Evolutionary conservation across 306 rosid species (phyloP).

Genomic region (Coriaria nepalensis): DNA sequence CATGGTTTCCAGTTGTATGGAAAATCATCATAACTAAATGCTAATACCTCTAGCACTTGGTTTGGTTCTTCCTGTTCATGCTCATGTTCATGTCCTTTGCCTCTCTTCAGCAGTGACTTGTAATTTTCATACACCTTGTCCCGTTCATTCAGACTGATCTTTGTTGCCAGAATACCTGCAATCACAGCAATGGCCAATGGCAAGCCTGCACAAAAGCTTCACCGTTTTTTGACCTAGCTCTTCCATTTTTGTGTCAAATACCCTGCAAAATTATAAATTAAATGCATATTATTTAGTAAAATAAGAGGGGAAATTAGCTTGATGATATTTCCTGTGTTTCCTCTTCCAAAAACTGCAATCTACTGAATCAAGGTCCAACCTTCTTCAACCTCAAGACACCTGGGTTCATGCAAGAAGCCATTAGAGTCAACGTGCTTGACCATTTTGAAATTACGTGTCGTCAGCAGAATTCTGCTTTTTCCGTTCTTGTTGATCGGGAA

Average conservation of each 20-base stretch:
- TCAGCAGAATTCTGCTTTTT: slow-evolving; percentile 28
- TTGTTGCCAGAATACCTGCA: slow-evolving; percentile 2
- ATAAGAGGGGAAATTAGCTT: not conserved
- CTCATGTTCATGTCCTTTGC: not conserved
- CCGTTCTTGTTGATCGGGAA: slow-evolving; percentile 16
- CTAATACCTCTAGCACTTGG: not conserved
- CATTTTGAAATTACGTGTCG: slow-evolving; percentile 26
- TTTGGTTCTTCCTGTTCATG: not conserved
- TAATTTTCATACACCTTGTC: not conserved
- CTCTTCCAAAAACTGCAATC: slow-evolving; percentile 20
- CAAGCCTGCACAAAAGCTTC: slow-evolving; percentile 4
- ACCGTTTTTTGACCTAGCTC: slow-evolving; percentile 1
- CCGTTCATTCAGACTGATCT: slow-evolving; percentile 2
- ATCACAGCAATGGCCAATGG: slow-evolving; percentile 13
- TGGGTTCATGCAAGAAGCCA: slow-evolving; percentile 24
- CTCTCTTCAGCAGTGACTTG: not conserved
- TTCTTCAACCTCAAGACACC: slow-evolving; percentile 15
- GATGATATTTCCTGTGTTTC: not conserved
- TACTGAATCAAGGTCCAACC: slow-evolving; percentile 31
- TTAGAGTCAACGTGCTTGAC: slow-evolving; percentile 15
- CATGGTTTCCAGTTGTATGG: slow-evolving; percentile 11
- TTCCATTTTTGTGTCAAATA: not conserved
- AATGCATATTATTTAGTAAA: not conserved
- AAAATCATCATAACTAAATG: slow-evolving; percentile 10
- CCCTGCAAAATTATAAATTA: not conserved